A percentile compares a stretch with the other conserved stretches of the same genome.
These are phyloP conservation scores for Ricinus communis DNA, from an alignment of 345 rosid genomes.

Conservation along the genomic window DNA sequence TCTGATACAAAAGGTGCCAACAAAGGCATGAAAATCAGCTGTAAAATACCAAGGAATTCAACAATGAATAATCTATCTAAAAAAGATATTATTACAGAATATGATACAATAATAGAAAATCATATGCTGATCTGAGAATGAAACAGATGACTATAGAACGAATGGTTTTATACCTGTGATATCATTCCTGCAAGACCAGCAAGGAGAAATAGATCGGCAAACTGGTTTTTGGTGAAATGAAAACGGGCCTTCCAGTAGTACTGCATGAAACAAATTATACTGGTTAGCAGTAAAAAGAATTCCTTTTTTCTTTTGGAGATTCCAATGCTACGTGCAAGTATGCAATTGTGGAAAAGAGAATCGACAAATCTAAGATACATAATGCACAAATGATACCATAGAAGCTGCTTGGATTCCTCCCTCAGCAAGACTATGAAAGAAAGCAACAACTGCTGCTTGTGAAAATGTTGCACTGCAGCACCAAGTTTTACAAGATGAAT, in stretches of 20 bases:
- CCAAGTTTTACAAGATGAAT: not conserved
- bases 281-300: not conserved
- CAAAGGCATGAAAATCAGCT: constrained; percentile 72
- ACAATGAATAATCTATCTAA: not conserved
- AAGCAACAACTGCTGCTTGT: constrained; percentile 71
- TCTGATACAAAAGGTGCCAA: constrained; percentile 59
- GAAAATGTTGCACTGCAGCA: constrained; percentile 59
- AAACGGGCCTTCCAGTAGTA: constrained; percentile 87
- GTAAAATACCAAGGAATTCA: constrained; percentile 24
- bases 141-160: not conserved
- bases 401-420: constrained; percentile 63
- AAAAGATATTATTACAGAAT: not conserved
- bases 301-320: too few species aligned
- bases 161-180: constrained; percentile 49
- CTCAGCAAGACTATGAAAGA: constrained; percentile 65
- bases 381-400: constrained; percentile 40
- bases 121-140: not conserved
- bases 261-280: constrained; percentile 40
- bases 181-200: constrained; percentile 48
- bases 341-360: not conserved
- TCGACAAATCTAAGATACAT: too few species aligned
- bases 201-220: constrained; percentile 71
- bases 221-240: constrained; percentile 72
- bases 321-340: not conserved
- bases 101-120: too few species aligned